A percentile compares a stretch with the other conserved stretches of the same genome.
Evolutionary conservation across 177 flowering plant species (phyloP).

Genomic region (Vitis hybrid): DNA sequence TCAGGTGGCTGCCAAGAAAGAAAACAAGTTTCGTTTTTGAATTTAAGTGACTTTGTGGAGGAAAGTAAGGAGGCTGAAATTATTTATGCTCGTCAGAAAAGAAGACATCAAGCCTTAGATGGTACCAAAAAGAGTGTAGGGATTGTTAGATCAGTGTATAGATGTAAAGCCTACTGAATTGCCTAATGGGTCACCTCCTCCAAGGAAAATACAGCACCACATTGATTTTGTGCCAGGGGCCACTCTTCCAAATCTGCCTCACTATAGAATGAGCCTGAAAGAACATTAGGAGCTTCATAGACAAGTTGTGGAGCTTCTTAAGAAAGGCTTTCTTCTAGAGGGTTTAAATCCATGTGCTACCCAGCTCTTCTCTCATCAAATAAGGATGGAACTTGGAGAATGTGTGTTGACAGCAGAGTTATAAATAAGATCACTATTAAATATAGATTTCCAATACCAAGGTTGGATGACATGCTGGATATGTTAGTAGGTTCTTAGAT

Average conservation of each 20-base stretch:
- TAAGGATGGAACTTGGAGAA: no score
- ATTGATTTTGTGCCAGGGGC: constrained; percentile 15
- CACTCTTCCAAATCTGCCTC: constrained; percentile 1
- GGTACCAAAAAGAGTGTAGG: no score
- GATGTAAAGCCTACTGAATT: background rate
- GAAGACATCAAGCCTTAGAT: background rate
- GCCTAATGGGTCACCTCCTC: background rate
- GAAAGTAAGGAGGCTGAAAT: background rate
- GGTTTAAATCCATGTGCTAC: no score
- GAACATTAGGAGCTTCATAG: constrained; percentile 10
- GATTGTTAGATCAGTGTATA: background rate
- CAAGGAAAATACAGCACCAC: background rate
- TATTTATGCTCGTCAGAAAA: background rate
- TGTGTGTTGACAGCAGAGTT: no score
- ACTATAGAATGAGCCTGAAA: constrained; percentile 8
- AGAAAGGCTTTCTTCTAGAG: constrained; percentile 1
- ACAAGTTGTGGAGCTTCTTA: constrained; percentile 11
- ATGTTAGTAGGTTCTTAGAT: no score
- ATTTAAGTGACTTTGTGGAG: background rate
- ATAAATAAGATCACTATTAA: no score
- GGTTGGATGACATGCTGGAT: no score
- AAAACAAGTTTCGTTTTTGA: background rate
- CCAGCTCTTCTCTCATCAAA: no score
- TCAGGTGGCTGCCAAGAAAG: background rate
- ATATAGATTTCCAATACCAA: no score